phyloP scores from a whole-genome alignment of 192 early-diverging fungal species.

The Dispira simplex region DNA sequence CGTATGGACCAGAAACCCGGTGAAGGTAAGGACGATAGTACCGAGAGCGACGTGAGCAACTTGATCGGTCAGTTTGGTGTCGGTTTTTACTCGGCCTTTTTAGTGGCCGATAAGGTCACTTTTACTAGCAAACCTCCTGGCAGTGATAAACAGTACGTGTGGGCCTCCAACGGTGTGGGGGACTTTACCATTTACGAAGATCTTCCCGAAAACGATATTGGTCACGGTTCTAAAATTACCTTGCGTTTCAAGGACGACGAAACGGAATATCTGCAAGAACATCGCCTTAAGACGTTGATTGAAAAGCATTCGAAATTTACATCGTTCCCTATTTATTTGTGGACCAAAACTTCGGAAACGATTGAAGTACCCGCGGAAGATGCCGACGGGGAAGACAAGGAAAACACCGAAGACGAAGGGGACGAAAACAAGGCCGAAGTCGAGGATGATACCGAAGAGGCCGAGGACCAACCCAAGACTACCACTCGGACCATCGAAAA shows the following conservation, averaged over 20 bases:
- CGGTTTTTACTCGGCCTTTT: slow-evolving; percentile 96
- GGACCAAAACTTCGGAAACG: slow-evolving; percentile 39
- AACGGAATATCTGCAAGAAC: slow-evolving; percentile 59
- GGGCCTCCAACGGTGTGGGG: slow-evolving; percentile 85
- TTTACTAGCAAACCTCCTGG: slow-evolving; percentile 79
- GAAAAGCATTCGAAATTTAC: slow-evolving; percentile 93
- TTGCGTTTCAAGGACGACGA: slow-evolving; percentile 84
- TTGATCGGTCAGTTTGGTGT: slow-evolving; percentile 99
- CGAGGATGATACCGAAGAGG: slow-evolving; percentile 28
- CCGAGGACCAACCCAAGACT: slow-evolving; percentile 24
- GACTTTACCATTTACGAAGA: slow-evolving; percentile 85
- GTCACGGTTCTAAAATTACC: slow-evolving; percentile 88
- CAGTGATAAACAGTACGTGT: slow-evolving; percentile 70
- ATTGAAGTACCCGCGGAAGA: slow-evolving; percentile 35
- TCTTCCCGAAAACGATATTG: slow-evolving; percentile 75
- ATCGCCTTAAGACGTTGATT: slow-evolving; percentile 49
- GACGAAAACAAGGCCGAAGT: slow-evolving; percentile 39
- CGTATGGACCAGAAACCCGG: slow-evolving; percentile 58
- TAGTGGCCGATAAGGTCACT: slow-evolving; percentile 88
- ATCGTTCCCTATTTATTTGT: slow-evolving; percentile 92
- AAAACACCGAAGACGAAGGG: slow-evolving; percentile 19
- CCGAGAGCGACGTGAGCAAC: slow-evolving; percentile 37
- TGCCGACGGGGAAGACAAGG: slow-evolving; percentile 6
- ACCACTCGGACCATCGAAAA: slow-evolving; percentile 40
- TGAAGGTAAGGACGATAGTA: slow-evolving; percentile 14